Evolutionary conservation across 2,329 filamentous ascomycete genomes (phyloP).

Genomic region (Tolypocladium paradoxum): DNA sequence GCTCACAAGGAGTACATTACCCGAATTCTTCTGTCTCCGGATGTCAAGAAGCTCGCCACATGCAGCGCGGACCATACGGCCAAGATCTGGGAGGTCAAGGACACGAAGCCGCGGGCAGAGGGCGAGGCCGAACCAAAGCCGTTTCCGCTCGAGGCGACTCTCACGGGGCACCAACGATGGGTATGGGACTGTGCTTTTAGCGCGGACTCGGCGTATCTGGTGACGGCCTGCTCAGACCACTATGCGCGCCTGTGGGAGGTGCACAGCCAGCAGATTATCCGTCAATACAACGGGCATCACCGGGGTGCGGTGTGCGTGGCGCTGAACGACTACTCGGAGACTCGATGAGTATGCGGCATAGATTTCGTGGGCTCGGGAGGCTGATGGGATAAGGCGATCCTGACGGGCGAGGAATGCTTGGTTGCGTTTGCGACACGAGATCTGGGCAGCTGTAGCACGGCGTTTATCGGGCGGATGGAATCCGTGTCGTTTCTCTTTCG

Average conservation of each 20-base stretch:
- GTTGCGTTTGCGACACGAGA: neutral
- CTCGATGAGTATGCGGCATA: conserved; percentile 21
- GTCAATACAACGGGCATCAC: conserved; percentile 93
- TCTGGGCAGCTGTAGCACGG: neutral
- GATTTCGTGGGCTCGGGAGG: neutral
- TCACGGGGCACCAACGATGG: conserved; percentile 88
- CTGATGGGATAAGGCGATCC: neutral
- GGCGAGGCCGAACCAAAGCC: conserved; percentile 35
- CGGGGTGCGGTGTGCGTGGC: conserved; percentile 86
- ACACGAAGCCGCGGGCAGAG: conserved; percentile 44
- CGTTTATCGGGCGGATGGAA: neutral
- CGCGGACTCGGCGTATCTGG: conserved; percentile 83
- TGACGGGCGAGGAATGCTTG: neutral
- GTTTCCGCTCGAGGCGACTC: conserved; percentile 74
- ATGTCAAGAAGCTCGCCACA: conserved; percentile 88
- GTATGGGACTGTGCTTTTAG: conserved; percentile 97
- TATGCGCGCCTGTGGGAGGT: conserved; percentile 90
- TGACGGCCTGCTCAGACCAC: conserved; percentile 88
- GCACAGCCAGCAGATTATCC: conserved; percentile 74
- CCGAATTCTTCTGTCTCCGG: conserved; percentile 79
- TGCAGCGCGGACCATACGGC: conserved; percentile 90
- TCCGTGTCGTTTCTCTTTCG: neutral
- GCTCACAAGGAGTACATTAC: conserved; percentile 92
- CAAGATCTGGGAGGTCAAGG: conserved; percentile 86
- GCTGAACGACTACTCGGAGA: conserved; percentile 71